phyloP scores from a whole-genome alignment of 495 filamentous ascomycete species.

The Penicillium ucsense region DNA sequence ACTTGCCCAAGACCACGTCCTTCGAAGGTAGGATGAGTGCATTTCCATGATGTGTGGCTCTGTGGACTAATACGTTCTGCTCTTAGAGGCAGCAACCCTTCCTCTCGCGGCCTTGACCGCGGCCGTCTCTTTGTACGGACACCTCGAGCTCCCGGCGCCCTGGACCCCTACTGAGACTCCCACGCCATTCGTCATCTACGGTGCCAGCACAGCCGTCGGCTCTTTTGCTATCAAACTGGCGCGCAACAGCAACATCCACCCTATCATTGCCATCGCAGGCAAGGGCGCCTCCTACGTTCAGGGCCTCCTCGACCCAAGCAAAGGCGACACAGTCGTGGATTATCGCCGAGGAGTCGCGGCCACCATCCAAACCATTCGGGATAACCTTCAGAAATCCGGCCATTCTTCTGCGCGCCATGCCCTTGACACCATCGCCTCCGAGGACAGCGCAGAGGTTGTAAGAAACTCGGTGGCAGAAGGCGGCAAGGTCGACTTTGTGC shows the following conservation, averaged over 20 bases:
- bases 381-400: conserved; percentile 1
- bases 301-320: conserved; percentile 46
- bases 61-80: background rate
- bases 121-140: conserved; percentile 51
- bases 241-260: conserved; percentile 57
- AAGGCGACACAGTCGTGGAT: conserved; percentile 63
- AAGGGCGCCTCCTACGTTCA: conserved; percentile 46
- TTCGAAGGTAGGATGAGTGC: background rate
- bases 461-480: conserved; percentile 12
- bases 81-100: conserved; percentile 53
- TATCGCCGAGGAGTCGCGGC: conserved; percentile 45
- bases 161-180: conserved; percentile 41
- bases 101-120: conserved; percentile 70
- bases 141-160: conserved; percentile 52
- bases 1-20: conserved; percentile 36
- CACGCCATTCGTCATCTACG: conserved; percentile 56
- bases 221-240: conserved; percentile 62
- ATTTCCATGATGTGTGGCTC: background rate
- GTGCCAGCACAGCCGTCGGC: conserved; percentile 57
- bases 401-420: conserved; percentile 31
- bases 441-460: conserved; percentile 31
- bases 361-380: conserved; percentile 13
- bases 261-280: conserved; percentile 62
- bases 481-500: conserved; percentile 46
- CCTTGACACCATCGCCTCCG: conserved; percentile 51